These are phyloP conservation scores for Crithidia acanthocephali DNA, from an alignment of 208 protist genomes.

Conservation along the genomic window DNA sequence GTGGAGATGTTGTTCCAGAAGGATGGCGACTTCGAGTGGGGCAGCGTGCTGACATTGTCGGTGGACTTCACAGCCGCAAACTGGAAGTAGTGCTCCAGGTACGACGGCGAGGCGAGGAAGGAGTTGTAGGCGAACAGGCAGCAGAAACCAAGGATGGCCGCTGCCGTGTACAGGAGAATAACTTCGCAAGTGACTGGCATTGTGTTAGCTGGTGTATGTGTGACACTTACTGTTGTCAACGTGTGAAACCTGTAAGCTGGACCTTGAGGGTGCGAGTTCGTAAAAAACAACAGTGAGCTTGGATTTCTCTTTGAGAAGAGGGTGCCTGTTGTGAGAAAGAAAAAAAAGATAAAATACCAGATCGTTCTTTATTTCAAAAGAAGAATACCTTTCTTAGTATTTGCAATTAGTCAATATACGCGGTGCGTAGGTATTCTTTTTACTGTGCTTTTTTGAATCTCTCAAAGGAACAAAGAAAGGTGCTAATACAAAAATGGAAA, in stretches of 20 bases:
- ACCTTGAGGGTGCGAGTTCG: no score
- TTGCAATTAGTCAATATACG: no score
- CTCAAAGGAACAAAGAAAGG: no score
- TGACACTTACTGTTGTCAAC: not conserved
- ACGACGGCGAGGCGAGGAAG: constrained; percentile 51
- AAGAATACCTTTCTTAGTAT: no score
- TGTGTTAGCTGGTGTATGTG: constrained; percentile 1
- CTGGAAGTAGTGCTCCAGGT: constrained; percentile 58
- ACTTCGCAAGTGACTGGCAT: constrained; percentile 16
- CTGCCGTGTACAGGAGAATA: constrained; percentile 29
- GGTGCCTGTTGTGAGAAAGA: no score
- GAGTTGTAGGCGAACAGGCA: constrained; percentile 56
- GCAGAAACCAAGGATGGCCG: constrained; percentile 38
- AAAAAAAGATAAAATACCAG: no score
- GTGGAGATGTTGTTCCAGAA: constrained; percentile 50
- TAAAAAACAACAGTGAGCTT: not conserved
- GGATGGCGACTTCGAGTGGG: constrained; percentile 19
- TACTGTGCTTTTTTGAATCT: no score
- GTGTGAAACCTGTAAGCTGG: not conserved
- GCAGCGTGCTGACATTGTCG: constrained; percentile 40
- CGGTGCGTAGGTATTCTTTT: no score
- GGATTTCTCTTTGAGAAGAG: no score
- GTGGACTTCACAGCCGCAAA: constrained; percentile 48
- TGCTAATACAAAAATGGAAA: not conserved
- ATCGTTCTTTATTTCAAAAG: no score